A percentile compares a stretch with the other conserved stretches of the same genome.
Conservation (phyloP, 1,284 basidiomycete species). For the Rugosomyces carneus region DNA sequence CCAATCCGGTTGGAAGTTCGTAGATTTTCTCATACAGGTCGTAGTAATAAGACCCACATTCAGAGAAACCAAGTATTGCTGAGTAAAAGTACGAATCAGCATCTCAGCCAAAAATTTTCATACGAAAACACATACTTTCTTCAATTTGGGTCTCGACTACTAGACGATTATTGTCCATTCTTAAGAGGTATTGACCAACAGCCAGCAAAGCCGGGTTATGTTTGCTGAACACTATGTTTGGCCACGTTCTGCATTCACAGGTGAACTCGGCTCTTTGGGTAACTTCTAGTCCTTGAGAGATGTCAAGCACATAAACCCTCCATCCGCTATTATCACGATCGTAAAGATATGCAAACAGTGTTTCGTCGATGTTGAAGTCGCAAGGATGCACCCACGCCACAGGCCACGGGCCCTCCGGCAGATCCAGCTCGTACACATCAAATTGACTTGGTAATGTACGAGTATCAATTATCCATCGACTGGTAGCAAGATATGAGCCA, state of each 20-base stretch:
- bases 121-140: background rate
- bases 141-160: background rate
- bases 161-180: background rate
- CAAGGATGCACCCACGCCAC: no score
- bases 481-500: background rate
- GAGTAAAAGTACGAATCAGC: background rate
- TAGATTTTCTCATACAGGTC: background rate
- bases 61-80: background rate
- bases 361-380: background rate
- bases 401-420: background rate
- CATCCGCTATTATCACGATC: background rate
- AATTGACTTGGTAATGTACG: background rate
- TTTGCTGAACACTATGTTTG: background rate
- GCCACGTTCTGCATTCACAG: background rate
- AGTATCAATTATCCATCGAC: background rate
- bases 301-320: background rate
- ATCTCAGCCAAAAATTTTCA: background rate
- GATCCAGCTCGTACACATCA: background rate
- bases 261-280: background rate
- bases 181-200: background rate
- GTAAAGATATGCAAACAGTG: background rate
- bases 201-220: background rate
- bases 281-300: background rate
- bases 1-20: background rate
- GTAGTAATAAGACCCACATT: background rate